Base-by-base conservation (phyloP, 2,329 filamentous ascomycete species). In the Zymoseptoria passerinii region DNA sequence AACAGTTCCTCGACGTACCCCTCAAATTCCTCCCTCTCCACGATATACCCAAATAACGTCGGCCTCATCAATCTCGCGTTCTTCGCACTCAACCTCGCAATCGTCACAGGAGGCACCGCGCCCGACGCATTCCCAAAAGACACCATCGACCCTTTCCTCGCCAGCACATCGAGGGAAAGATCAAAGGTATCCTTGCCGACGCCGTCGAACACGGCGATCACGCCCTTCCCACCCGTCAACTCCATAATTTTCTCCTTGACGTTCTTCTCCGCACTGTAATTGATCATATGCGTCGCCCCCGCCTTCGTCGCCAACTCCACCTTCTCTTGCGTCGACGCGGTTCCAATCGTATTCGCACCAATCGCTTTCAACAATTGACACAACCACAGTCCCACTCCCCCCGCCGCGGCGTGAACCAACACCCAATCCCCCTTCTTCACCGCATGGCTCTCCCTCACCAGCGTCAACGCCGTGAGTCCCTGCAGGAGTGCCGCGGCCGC, bases 141-240 rank as follows among this genome's bases (percentile, higher is more conserved):
- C 27, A 90, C 80, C 67, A 95, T 75, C 1, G 80, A 87, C 4
- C 90, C 92, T 77, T 95, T 95, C 63, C 85, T 74, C 65, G 86
- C 88, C 56, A 92, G 80, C 66, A 84, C 82, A 63, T 91, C 83
- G 63, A 96, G 72, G 67, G 86, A 87, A 19, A 83, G 79, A 65
- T 96, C 89, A 75, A 94, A 95, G 0, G 92, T 96, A 53, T 81
- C 80, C 76, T 90, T 90, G 10, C 91, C 92, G 2, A 96, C 89
- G 5, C 89, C 88, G 71, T 96, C 91, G 70, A 90, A 95, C 28
- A 95, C 87, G 8, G 86, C 90, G 63, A 84, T 82, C 2, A 87
- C 85, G 7, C 92, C 92, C 60, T 84, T 76, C 0, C 87, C 87
- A 1, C 78, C 82, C 0, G 90, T 96, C 53, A 89, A 84, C 70